Evolutionary conservation across 2,329 filamentous ascomycete species (phyloP).

Genomic region (Trichothecium roseum): DNA sequence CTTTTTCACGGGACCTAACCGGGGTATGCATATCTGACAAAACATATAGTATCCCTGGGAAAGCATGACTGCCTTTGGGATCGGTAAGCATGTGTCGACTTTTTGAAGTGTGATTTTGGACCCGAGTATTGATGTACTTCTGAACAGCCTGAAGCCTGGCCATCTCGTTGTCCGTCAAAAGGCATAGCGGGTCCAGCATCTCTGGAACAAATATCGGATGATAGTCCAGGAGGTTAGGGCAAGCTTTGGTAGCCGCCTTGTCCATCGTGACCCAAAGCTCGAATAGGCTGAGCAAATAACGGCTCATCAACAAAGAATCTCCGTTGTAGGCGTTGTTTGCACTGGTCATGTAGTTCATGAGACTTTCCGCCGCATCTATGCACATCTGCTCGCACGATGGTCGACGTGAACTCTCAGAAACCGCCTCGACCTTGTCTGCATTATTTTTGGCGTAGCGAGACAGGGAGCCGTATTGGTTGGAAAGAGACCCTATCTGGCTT

Average conservation of each 20-base stretch:
- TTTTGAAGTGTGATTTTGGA: too few species aligned
- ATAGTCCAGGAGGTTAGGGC: conserved; percentile 38
- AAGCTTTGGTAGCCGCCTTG: conserved; percentile 23
- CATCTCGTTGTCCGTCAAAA: conserved; percentile 1
- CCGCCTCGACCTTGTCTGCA: too few species aligned
- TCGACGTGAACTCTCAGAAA: too few species aligned
- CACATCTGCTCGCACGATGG: conserved; percentile 16
- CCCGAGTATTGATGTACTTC: conserved; percentile 6
- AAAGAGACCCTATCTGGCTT: too few species aligned
- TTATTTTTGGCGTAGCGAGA: neutral
- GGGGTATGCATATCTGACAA: too few species aligned
- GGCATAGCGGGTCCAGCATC: conserved; percentile 43
- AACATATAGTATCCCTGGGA: too few species aligned
- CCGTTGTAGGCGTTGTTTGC: too few species aligned
- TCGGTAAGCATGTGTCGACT: conserved; percentile 40
- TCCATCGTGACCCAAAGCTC: conserved; percentile 51
- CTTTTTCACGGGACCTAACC: too few species aligned
- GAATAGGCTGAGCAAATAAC: conserved; percentile 37
- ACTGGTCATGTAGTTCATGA: too few species aligned
- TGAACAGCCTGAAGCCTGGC: conserved; percentile 7
- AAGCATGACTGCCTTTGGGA: conserved; percentile 11
- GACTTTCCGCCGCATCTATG: too few species aligned
- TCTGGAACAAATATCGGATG: conserved; percentile 38
- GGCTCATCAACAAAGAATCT: too few species aligned
- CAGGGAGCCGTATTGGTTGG: neutral